Evolutionary conservation across 176 grass and related monocot species (phyloP), one percentile per base, ranked within the genome.

Genomic region (Carex kokanica): DNA sequence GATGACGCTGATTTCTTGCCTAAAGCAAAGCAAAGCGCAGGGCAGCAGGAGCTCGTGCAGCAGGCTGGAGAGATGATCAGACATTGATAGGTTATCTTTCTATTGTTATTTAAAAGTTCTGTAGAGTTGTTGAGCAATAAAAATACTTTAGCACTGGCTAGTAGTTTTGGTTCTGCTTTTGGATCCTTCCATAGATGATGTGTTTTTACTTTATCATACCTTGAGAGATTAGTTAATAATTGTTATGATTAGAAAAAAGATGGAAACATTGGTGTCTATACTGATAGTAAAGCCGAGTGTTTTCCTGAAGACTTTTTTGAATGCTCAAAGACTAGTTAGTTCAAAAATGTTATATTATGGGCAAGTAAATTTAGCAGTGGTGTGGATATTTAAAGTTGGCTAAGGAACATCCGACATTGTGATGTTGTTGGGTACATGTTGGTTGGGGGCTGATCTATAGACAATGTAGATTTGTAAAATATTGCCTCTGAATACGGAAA

Each of bases 11-110:
- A 89, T 83, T 67, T 60, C 51, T 41, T 52, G 53, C 84, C 80
- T 8, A 90, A 86, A 82, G 53, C 80, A 32, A 90, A 84, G 84
- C 72, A 85, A 90, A 89, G 78, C 84, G 88, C 20, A 84, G 81
- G 40, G 51, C 88, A 40, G 51, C 88, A 5, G 73, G 84, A 3
- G 64, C 85, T 71, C 60, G 63, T 51, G 80, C 84, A 1, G 72
- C 84, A 53, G 84, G 84, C 40, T 90, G 88, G 88, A 90, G 66
- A 24, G 88, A 90, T 52, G 88, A 90, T 59, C 81, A 79, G 62
- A 78, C 81, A 29, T 90, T 90, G 80, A 90, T 90, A 52, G 88
- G 88, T 90, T 86, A 51, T 81, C 38, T 60, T 61, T 81, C 6
- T 41, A 81, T 51, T 77, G 13, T 55, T 32, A 54, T 77, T 55